These are phyloP conservation scores for Cercis canadensis DNA, from an alignment of 306 rosid species.

Conservation along the genomic window DNA sequence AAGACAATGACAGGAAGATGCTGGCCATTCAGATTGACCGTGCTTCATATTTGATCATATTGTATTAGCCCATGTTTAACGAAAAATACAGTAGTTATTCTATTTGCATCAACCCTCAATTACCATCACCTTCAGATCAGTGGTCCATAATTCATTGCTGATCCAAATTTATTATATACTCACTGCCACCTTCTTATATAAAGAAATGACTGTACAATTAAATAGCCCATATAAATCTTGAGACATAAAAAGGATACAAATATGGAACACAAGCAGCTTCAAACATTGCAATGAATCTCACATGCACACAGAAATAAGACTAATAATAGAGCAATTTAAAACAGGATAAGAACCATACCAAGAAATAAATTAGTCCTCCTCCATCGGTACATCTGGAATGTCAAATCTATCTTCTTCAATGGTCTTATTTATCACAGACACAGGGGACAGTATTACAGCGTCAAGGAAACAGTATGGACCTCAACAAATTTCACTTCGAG, in stretches of 20 bases:
- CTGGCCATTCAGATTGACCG: background rate
- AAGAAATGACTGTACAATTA: slow-evolving; percentile 7
- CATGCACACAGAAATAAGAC: background rate
- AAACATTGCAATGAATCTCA: background rate
- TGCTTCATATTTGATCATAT: too few species aligned
- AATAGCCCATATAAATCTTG: background rate
- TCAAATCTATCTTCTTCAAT: slow-evolving; percentile 84
- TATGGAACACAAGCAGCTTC: background rate
- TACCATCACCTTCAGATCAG: background rate
- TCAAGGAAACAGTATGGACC: slow-evolving; percentile 40
- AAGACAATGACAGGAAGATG: background rate
- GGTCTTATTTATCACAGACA: slow-evolving; percentile 66
- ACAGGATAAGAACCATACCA: slow-evolving; percentile 47
- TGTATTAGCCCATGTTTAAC: background rate
- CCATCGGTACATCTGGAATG: slow-evolving; percentile 96
- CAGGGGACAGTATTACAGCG: slow-evolving; percentile 47
- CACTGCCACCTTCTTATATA: background rate
- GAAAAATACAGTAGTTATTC: background rate
- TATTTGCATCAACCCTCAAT: slow-evolving; percentile 6
- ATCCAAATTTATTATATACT: background rate
- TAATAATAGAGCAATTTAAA: slow-evolving; percentile 18
- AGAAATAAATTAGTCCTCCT: slow-evolving; percentile 55
- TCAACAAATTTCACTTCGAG: background rate
- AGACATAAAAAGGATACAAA: background rate
- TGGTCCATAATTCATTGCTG: background rate